These are phyloP conservation scores for Yamadazyma blattariae DNA, from an alignment of 1,139 yeast species.

Conservation along the genomic window DNA sequence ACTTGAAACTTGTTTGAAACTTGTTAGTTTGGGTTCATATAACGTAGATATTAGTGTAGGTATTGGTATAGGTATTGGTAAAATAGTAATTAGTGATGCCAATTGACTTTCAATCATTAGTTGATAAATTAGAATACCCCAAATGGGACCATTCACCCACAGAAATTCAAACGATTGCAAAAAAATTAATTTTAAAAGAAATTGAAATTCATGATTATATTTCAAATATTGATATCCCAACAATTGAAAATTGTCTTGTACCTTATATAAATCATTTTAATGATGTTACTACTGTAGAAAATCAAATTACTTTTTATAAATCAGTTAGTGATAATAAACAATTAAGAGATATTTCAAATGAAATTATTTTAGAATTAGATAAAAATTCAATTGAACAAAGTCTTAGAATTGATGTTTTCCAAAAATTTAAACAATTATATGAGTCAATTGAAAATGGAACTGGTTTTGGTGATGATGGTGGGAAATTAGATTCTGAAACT, in stretches of 20 bases:
- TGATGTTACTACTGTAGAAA: conserved; percentile 36
- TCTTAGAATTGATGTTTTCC: conserved; percentile 65
- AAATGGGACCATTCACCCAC: conserved; percentile 61
- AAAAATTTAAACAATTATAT: conserved; percentile 53
- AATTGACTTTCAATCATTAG: conserved; percentile 5
- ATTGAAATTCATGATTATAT: conserved; percentile 51
- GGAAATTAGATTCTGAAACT: conserved; percentile 51
- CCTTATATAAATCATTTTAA: conserved; percentile 54
- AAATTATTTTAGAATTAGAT: conserved; percentile 56
- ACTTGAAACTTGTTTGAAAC: too few relatives aligned
- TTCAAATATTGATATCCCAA: conserved; percentile 46
- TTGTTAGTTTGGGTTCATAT: too few relatives aligned
- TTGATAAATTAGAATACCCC: conserved; percentile 27
- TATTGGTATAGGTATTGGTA: too few relatives aligned
- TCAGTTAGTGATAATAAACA: conserved; percentile 63
- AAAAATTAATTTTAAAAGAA: conserved; percentile 43
- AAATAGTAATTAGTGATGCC: too few relatives aligned
- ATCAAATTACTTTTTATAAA: conserved; percentile 62
- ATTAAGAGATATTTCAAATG: conserved; percentile 66
- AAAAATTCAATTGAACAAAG: conserved; percentile 61
- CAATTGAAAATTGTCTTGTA: conserved; percentile 52
- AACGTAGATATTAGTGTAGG: too few relatives aligned
- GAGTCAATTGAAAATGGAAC: too few relatives aligned
- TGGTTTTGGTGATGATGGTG: too few relatives aligned
- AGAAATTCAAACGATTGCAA: conserved; percentile 41